Percentiles rank a stretch among this genome's conserved stretches.
These are phyloP conservation scores for Nissolia schottii DNA, from an alignment of 306 rosid genomes.

Conservation along the genomic window DNA sequence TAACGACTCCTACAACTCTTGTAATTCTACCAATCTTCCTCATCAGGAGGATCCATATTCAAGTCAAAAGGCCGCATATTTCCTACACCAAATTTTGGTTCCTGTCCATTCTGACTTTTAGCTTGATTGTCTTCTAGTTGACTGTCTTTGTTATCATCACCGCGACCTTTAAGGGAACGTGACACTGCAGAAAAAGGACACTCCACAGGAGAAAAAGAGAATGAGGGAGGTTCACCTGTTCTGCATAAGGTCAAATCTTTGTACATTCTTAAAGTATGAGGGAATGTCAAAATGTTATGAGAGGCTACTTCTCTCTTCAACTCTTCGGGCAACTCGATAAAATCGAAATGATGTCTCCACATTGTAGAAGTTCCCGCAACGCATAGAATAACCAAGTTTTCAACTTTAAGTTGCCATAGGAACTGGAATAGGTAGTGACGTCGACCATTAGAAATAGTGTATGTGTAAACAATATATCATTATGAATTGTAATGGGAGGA, in stretches of 20 bases:
- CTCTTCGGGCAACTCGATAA: neutral
- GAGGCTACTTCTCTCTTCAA: neutral
- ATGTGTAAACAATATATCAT: neutral
- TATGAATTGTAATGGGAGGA: neutral
- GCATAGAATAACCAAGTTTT: constrained; percentile 30
- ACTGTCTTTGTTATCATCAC: neutral
- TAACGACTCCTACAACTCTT: neutral
- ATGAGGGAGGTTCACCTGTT: neutral
- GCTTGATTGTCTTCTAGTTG: neutral
- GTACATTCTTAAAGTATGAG: neutral
- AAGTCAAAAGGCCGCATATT: neutral
- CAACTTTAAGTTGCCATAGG: constrained; percentile 4
- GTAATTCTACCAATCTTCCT: neutral
- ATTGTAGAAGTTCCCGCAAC: neutral
- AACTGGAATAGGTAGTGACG: constrained; percentile 22
- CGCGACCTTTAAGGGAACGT: neutral
- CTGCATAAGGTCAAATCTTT: neutral
- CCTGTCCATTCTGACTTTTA: neutral
- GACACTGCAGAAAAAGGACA: neutral
- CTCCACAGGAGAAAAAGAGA: neutral
- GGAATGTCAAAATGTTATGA: constrained; percentile 36
- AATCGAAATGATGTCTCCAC: constrained; percentile 30
- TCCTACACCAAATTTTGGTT: neutral
- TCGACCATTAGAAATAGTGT: neutral
- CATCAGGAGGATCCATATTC: neutral